Percentiles rank a stretch among this genome's conserved stretches.
Evolutionary conservation across 257 asterid species (phyloP).

Genomic region (Fraxinus cuspidata): DNA sequence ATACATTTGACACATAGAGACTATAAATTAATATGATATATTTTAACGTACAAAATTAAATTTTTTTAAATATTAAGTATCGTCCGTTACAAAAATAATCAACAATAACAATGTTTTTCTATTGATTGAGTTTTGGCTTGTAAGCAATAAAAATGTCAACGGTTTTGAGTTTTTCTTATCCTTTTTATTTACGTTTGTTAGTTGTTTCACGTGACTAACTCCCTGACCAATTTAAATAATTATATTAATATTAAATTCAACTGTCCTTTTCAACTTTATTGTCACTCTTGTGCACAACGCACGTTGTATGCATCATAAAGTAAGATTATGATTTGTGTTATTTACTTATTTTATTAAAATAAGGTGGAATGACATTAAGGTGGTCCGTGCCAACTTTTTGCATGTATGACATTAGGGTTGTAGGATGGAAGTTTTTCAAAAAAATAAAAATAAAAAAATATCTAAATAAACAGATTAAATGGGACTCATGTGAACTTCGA

Average conservation of each 20-base stretch:
- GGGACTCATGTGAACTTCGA: too few relatives aligned
- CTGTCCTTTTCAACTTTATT: constrained; percentile 18
- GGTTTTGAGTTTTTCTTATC: constrained; percentile 32
- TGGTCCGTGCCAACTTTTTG: background rate
- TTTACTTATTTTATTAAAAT: background rate
- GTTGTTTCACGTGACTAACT: constrained; percentile 58
- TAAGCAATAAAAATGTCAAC: constrained; percentile 45
- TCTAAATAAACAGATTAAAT: too few relatives aligned
- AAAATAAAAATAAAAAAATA: too few relatives aligned
- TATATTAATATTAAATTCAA: constrained; percentile 28
- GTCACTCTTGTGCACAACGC: constrained; percentile 26
- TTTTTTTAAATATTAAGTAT: too few relatives aligned
- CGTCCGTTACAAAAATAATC: too few relatives aligned
- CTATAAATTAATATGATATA: too few relatives aligned
- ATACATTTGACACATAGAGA: too few relatives aligned
- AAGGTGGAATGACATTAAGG: background rate
- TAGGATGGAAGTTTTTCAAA: too few relatives aligned
- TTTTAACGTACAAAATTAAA: too few relatives aligned
- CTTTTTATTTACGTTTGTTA: constrained; percentile 41
- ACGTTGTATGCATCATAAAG: constrained; percentile 34
- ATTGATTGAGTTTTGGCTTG: background rate
- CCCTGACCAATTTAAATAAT: constrained; percentile 18
- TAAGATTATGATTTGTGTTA: background rate
- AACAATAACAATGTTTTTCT: too few relatives aligned
- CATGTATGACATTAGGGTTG: too few relatives aligned